These are phyloP conservation scores for Metschnikowia picachoensis DNA, from an alignment of 805 yeast genomes.

Conservation along the genomic window DNA sequence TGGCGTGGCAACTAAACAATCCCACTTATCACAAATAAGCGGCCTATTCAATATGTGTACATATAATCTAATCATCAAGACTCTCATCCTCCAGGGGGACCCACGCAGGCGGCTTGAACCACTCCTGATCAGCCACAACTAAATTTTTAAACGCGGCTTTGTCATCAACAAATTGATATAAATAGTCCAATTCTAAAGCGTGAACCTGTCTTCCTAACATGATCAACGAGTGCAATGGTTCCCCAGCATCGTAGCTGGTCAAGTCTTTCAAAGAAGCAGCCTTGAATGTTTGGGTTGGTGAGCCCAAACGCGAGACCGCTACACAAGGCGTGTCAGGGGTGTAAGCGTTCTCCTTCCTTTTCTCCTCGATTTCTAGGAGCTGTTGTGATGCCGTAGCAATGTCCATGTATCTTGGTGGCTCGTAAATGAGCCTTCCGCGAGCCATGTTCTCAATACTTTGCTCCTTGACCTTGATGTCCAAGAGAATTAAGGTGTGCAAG, in stretches of 20 bases:
- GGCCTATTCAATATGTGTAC: too few relatives aligned
- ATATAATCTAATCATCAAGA: conserved; percentile 9
- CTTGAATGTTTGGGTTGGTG: conserved; percentile 75
- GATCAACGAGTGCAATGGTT: conserved; percentile 87
- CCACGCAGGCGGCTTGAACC: conserved; percentile 68
- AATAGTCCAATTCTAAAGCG: conserved; percentile 83
- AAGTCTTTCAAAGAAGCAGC: conserved; percentile 81
- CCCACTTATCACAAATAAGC: too few relatives aligned
- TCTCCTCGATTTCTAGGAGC: conserved; percentile 81
- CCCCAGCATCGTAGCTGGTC: conserved; percentile 84
- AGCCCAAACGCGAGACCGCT: conserved; percentile 87
- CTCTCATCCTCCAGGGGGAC: conserved; percentile 43
- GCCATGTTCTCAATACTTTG: conserved; percentile 94
- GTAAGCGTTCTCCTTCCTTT: conserved; percentile 72
- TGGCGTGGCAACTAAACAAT: not conserved
- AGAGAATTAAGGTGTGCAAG: conserved; percentile 78
- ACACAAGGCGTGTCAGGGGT: conserved; percentile 88
- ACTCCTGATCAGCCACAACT: conserved; percentile 53
- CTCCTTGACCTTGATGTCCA: conserved; percentile 95
- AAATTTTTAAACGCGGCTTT: conserved; percentile 45
- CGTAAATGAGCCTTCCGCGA: conserved; percentile 85
- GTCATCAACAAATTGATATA: conserved; percentile 71
- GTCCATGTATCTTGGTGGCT: conserved; percentile 96
- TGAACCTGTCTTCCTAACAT: conserved; percentile 92
- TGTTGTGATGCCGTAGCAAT: conserved; percentile 87